These are phyloP conservation scores for Lasiodiplodia hormozganensis DNA, from an alignment of 2,329 filamentous ascomycete genomes.

Conservation along the genomic window DNA sequence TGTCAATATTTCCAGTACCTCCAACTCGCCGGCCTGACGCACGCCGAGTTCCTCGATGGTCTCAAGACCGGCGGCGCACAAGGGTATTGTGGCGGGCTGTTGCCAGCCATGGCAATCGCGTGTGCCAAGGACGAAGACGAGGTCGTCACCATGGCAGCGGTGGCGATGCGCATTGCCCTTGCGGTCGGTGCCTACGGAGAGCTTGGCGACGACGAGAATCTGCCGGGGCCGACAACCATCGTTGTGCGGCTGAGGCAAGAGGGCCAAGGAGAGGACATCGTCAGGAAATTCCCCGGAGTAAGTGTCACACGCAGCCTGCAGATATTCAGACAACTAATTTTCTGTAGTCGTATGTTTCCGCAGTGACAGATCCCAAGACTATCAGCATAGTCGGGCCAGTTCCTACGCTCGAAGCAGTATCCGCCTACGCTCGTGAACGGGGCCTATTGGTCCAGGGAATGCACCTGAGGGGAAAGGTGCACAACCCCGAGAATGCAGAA, in stretches of 20 bases:
- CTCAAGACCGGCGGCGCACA: constrained; percentile 32
- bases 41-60: constrained; percentile 31
- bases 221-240: constrained; percentile 33
- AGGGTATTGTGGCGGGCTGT: constrained; percentile 31
- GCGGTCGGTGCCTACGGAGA: constrained; percentile 33
- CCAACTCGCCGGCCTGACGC: constrained; percentile 29
- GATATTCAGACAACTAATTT: neutral
- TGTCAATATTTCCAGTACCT: constrained; percentile 37
- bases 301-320: neutral
- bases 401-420: constrained; percentile 31
- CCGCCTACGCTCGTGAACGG: constrained; percentile 28
- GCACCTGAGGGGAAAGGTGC: constrained; percentile 35
- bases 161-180: constrained; percentile 31
- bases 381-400: constrained; percentile 36
- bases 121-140: constrained; percentile 33
- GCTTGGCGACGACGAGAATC: constrained; percentile 32
- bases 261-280: constrained; percentile 33
- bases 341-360: constrained; percentile 35
- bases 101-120: constrained; percentile 32
- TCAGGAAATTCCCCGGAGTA: neutral
- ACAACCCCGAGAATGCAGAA: constrained; percentile 36
- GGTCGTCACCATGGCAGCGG: constrained; percentile 31
- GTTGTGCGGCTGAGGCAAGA: constrained; percentile 33
- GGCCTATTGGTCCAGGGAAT: constrained; percentile 33
- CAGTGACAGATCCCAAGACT: constrained; percentile 36